Evolutionary conservation across 2,329 filamentous ascomycete species (phyloP).

Genomic region (Colletotrichum simmondsii): DNA sequence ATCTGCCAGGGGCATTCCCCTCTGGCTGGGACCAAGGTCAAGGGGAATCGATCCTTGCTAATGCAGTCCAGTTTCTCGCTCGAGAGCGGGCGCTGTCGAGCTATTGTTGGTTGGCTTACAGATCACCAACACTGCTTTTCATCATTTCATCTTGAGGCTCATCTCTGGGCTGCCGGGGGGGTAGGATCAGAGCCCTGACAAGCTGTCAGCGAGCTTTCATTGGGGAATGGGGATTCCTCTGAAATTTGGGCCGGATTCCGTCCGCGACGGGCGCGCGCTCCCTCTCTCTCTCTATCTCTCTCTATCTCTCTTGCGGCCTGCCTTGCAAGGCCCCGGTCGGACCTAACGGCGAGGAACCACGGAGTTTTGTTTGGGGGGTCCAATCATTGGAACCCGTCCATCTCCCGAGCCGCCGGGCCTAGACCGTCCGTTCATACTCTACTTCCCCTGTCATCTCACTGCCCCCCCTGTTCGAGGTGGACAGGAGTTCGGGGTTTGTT

Average conservation of each 20-base stretch:
- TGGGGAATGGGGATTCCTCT: neutral
- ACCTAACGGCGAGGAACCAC: neutral
- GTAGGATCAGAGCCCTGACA: neutral
- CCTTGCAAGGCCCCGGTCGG: neutral
- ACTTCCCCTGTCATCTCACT: neutral
- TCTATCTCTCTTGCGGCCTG: neutral
- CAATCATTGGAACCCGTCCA: slow-evolving; percentile 12
- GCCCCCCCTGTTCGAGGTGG: neutral
- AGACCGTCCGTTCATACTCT: slow-evolving; percentile 5
- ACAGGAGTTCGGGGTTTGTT: neutral
- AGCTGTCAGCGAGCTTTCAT: neutral
- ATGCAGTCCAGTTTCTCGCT: neutral
- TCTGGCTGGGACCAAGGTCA: slow-evolving; percentile 2
- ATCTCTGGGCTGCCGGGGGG: neutral
- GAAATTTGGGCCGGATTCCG: neutral
- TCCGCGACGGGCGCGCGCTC: neutral
- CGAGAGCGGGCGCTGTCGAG: neutral
- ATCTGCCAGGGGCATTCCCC: slow-evolving; percentile 16
- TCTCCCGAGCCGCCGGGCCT: slow-evolving; percentile 14
- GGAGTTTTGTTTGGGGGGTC: neutral
- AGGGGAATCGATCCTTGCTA: neutral
- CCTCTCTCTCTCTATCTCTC: neutral
- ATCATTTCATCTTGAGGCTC: neutral
- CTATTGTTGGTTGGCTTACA: neutral
- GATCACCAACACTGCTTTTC: neutral